phyloP scores from a whole-genome alignment of 345 rosid genomes.

The Sonneratia caseolaris region DNA sequence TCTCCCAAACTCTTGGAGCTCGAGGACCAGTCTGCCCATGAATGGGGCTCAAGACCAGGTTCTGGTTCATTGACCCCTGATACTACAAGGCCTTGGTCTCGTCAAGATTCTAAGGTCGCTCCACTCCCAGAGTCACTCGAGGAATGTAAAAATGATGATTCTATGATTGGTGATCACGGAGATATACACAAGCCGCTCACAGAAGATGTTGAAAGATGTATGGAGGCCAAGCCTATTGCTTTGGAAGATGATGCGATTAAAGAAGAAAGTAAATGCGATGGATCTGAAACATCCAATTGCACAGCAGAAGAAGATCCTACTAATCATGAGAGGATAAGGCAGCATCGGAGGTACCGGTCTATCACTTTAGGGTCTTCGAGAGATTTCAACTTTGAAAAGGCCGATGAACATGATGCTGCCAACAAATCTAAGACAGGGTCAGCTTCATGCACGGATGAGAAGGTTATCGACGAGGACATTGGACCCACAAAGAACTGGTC shows the following conservation, averaged over 20 bases:
- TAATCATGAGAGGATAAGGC: conserved; percentile 16
- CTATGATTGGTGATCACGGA: conserved; percentile 24
- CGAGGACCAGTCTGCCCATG: conserved; percentile 28
- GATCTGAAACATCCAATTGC: conserved; percentile 24
- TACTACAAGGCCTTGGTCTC: conserved; percentile 27
- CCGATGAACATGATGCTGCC: conserved; percentile 38
- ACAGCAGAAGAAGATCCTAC: conserved; percentile 23
- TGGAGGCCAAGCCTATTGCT: conserved; percentile 7
- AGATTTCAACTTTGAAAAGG: conserved; percentile 63
- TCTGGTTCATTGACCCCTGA: conserved; percentile 52
- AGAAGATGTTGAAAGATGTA: conserved; percentile 35
- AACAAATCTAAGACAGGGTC: conserved; percentile 23
- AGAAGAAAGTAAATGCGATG: conserved; percentile 9
- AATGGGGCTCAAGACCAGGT: conserved; percentile 33
- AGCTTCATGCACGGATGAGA: conserved; percentile 47
- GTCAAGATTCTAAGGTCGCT: conserved; percentile 20
- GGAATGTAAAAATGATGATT: conserved; percentile 14
- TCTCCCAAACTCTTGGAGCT: conserved; percentile 65
- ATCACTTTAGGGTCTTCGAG: conserved; percentile 46
- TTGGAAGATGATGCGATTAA: not conserved
- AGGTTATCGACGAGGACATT: conserved; percentile 36
- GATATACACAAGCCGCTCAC: conserved; percentile 49
- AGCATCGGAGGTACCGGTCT: conserved; percentile 37
- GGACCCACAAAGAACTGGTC: conserved; percentile 52
- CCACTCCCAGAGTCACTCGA: conserved; percentile 6